A percentile compares a stretch with the other conserved stretches of the same genome.
Evolutionary conservation across 768 basidiomycete species (phyloP).

Genomic region (Termitomyces sp.): DNA sequence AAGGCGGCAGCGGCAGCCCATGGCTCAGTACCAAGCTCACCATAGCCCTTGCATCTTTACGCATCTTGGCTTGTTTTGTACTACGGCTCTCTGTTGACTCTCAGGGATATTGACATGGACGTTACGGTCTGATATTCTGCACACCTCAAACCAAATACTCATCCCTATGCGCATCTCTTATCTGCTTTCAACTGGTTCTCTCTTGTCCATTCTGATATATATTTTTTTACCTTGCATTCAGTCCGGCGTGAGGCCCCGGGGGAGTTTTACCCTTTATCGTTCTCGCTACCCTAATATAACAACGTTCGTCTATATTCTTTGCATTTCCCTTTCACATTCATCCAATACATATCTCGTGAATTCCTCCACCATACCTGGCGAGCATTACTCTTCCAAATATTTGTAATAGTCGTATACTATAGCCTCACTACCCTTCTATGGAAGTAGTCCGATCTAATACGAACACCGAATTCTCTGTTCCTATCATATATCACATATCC

Average conservation of each 20-base stretch:
- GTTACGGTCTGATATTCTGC: conserved; percentile 2
- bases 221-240: conserved; percentile 10
- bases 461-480: conserved; percentile 14
- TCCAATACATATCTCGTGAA: conserved; percentile 15
- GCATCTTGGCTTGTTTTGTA: conserved; percentile 16
- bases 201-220: conserved; percentile 9
- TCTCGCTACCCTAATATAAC: conserved; percentile 7
- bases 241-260: conserved; percentile 22
- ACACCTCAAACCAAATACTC: conserved; percentile 8
- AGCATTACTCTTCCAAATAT: conserved; percentile 14
- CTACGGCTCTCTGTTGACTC: conserved; percentile 11
- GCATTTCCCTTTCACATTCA: conserved; percentile 18
- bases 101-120: conserved; percentile 17
- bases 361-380: conserved; percentile 2
- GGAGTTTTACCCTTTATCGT: conserved; percentile 18
- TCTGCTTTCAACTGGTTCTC: conserved; percentile 7
- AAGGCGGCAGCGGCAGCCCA: conserved; percentile 18
- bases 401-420: conserved; percentile 29
- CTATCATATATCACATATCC: conserved; percentile 9
- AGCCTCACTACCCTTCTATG: conserved; percentile 16
- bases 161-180: conserved; percentile 17
- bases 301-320: conserved; percentile 16
- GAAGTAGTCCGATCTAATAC: conserved; percentile 14
- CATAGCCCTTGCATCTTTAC: conserved; percentile 17
- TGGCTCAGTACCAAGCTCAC: conserved; percentile 13